A percentile compares a stretch with the other conserved stretches of the same genome.
Evolutionary conservation across 225 moss, liverwort and hornwort genomes (phyloP).

Genomic region (Ulota crispa): DNA sequence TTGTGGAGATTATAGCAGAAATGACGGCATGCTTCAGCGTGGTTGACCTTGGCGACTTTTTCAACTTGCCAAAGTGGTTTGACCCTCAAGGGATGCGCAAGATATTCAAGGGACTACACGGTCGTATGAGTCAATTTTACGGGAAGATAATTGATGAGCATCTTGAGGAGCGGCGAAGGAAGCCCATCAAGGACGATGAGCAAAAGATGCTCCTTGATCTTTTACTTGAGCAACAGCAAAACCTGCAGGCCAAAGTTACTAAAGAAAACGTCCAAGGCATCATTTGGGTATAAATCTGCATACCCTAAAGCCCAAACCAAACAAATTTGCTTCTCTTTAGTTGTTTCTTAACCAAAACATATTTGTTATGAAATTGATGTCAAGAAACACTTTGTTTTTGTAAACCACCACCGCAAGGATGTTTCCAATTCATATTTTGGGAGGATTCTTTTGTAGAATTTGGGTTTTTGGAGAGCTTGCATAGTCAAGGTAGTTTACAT

Average conservation of each 20-base stretch:
- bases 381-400: too few relatives aligned
- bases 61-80: neutral
- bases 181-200: neutral
- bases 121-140: neutral
- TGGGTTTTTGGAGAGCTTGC: too few relatives aligned
- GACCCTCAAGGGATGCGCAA: neutral
- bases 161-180: neutral
- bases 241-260: neutral
- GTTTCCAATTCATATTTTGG: too few relatives aligned
- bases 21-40: rapidly evolving
- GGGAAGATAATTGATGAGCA: neutral
- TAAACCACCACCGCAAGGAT: too few relatives aligned
- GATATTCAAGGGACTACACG: neutral
- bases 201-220: neutral
- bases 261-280: neutral
- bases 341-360: too few relatives aligned
- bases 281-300: neutral
- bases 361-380: too few relatives aligned
- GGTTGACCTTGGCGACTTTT: neutral
- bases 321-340: too few relatives aligned
- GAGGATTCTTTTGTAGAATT: too few relatives aligned
- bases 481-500: too few relatives aligned
- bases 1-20: neutral
- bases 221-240: neutral
- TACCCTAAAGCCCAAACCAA: neutral